Percentiles rank a stretch among this genome's conserved stretches.
Conservation (phyloP, 495 filamentous ascomycete species). For the Cercophora sp. region DNA sequence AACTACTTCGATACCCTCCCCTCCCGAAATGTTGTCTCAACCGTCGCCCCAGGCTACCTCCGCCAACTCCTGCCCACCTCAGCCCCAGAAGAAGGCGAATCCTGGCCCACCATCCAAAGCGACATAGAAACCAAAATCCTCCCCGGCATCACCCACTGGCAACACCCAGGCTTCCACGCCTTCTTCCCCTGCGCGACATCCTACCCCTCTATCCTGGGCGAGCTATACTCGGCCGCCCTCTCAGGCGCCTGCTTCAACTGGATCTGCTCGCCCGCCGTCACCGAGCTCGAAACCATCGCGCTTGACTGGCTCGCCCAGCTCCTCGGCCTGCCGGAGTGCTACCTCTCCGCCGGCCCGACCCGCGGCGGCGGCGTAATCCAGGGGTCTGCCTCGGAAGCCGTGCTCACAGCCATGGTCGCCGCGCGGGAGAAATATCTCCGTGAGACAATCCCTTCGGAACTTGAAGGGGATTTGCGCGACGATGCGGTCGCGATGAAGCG, state of each 20-base stretch:
- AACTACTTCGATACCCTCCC: slow-evolving; percentile 76
- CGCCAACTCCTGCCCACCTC: slow-evolving; percentile 69
- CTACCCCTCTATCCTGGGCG: slow-evolving; percentile 85
- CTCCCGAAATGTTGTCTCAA: slow-evolving; percentile 67
- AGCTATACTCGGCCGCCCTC: slow-evolving; percentile 87
- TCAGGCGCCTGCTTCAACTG: slow-evolving; percentile 94
- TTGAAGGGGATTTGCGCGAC: slow-evolving; percentile 55
- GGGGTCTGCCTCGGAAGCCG: slow-evolving; percentile 84
- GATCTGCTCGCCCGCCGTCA: slow-evolving; percentile 93
- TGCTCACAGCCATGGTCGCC: slow-evolving; percentile 82
- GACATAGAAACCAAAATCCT: slow-evolving; percentile 88
- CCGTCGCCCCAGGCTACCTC: slow-evolving; percentile 83
- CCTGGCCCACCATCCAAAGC: slow-evolving; percentile 74
- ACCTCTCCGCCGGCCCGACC: slow-evolving; percentile 67
- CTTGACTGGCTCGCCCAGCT: slow-evolving; percentile 86
- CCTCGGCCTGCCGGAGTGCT: slow-evolving; percentile 69
- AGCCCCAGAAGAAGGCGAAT: slow-evolving; percentile 69
- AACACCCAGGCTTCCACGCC: slow-evolving; percentile 93
- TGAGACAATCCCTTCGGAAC: slow-evolving; percentile 49
- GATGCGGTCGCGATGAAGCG: slow-evolving; percentile 63
- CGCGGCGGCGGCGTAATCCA: slow-evolving; percentile 90
- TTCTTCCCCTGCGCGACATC: slow-evolving; percentile 84
- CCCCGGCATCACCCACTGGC: slow-evolving; percentile 92
- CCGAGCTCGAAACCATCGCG: slow-evolving; percentile 85
- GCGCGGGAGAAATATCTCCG: slow-evolving; percentile 77